Evolutionary conservation across 2,329 filamentous ascomycete genomes (phyloP), one percentile per base, ranked within the genome.

Genomic region (Penicillium sp.): DNA sequence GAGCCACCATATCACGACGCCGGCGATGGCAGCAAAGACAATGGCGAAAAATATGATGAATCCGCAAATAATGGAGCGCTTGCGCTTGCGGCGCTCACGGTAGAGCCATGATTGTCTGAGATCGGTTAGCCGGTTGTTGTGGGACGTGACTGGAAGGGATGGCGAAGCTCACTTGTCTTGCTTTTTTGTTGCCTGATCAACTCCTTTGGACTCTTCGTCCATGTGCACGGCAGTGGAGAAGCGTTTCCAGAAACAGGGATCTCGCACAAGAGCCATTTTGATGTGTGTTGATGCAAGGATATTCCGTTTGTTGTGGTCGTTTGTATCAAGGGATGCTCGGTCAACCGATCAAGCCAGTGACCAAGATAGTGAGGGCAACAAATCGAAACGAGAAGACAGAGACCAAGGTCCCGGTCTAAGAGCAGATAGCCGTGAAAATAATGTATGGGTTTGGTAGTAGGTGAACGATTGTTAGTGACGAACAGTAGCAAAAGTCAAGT

Each of bases 201-300:
- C 42, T 9, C 61, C 58, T 43, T 68, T 70, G 4, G 68, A 67
- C 59, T 80, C 76, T 62, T 84, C 83, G 59, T 85, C 81, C 48
- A 77, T 69, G 65, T 84, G 83, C 1, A 84, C 81, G 36, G 83
- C 83, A 47, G 76, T 69, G 55, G 80, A 83, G 74, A 86, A 86
- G 62, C 83, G 80, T 52, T 79, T 78, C 83, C 83, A 86, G 72
- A 86, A 86, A 46, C 75, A 77, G 22, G 83, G 83, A 64, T 86
- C 83, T 58, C 78, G 79, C 54, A 81, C 76, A 43, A 75, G 73
- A n/a, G 77, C 75, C 80, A 82, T 82, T 11, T 7, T 55, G n/a
- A 1, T 36, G 45, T 27, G 7, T 32, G 21, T 10, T 8, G 8
- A 22, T 16, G n/a, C 8, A 9, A n/a, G 29, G 36, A 24, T 9